phyloP scores from a whole-genome alignment of 495 filamentous ascomycete species.

The Xylaria sp. region DNA sequence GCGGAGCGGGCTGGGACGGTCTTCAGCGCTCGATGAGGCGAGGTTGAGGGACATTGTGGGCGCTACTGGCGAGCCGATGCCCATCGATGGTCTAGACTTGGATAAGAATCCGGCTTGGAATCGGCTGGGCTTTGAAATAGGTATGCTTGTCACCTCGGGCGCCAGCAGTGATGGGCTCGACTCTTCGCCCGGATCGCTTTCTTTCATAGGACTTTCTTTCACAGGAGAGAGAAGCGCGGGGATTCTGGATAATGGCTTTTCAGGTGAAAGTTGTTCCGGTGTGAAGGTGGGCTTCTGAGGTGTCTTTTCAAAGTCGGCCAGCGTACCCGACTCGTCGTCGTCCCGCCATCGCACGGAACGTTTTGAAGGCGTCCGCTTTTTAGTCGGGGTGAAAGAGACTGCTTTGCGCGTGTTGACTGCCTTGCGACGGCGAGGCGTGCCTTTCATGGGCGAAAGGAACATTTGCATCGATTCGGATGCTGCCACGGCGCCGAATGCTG shows the following conservation, averaged over 20 bases:
- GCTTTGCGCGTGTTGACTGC: conserved; percentile 73
- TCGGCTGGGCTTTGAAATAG: conserved; percentile 69
- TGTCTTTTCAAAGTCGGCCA: conserved; percentile 90
- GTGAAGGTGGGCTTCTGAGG: conserved; percentile 70
- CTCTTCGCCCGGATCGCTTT: conserved; percentile 52
- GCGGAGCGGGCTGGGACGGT: conserved; percentile 63
- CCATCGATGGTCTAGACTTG: conserved; percentile 57
- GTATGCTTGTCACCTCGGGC: conserved; percentile 48
- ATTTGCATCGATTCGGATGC: conserved; percentile 47
- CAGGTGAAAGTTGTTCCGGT: conserved; percentile 52
- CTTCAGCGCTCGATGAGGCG: conserved; percentile 64
- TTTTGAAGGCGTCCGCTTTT: conserved; percentile 77
- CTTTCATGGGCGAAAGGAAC: conserved; percentile 63
- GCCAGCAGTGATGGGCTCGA: conserved; percentile 66
- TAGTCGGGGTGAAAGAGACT: conserved; percentile 77
- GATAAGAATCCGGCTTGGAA: conserved; percentile 92
- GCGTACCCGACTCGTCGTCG: conserved; percentile 74
- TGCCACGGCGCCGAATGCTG: conserved; percentile 46
- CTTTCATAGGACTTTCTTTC: conserved; percentile 51
- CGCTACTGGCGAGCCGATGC: conserved; percentile 68
- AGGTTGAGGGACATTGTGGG: conserved; percentile 69
- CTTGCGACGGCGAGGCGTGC: conserved; percentile 79
- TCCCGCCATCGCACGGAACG: conserved; percentile 91
- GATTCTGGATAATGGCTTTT: conserved; percentile 36
- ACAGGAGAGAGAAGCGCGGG: conserved; percentile 50